Evolutionary conservation across 1,139 yeast species (phyloP), one percentile per base, ranked within the genome.

Genomic region (Scheffersomyces stambukii): DNA sequence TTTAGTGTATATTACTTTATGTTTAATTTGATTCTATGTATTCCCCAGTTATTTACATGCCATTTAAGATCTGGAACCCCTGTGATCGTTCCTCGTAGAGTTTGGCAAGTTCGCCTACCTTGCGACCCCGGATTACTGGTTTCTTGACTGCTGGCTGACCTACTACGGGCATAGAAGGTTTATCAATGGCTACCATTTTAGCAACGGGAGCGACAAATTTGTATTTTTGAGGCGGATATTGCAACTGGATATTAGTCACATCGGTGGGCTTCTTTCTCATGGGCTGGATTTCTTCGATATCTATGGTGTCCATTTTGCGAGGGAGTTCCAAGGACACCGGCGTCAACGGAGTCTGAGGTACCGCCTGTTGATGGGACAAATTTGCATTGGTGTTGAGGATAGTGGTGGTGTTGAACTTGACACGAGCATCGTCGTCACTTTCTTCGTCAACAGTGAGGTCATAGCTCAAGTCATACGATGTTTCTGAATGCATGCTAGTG

Each of bases 31-130:
- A 6, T 20, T 11, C 9, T 8, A 8, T 21, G 9, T 13, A 9
- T 10, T n/a, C 9, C 9, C n/a, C 14, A 25, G 11, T 18, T 14
- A 16, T 13, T 30, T 47, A 58, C 55, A 65, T 52, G 23, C 55
- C 52, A 31, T 60, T 57, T 37, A 75, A 54, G 17, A 73, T 57
- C 38, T 70, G 70, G 30, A 74, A 51, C 4, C 77, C 80, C 42
- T 69, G 66, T 11, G 70, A 51, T 40, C 81, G 56, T 44, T 75
- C 80, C 43, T 75, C 81, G 41, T 69, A 75, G 29, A 75, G 48
- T 32, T 61, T 66, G 6, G 81, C 77, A 35, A 75, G 57, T 44
- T 70, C 72, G 13, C 75, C 66, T 3, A 75, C 81, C 49, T 70
- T 75, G 24, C 72, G 54, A 5, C 75, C 77, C 21, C 75, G 48